Evolutionary conservation across 1,284 basidiomycete species (phyloP).

Genomic region (Leccinum griseonigrum): DNA sequence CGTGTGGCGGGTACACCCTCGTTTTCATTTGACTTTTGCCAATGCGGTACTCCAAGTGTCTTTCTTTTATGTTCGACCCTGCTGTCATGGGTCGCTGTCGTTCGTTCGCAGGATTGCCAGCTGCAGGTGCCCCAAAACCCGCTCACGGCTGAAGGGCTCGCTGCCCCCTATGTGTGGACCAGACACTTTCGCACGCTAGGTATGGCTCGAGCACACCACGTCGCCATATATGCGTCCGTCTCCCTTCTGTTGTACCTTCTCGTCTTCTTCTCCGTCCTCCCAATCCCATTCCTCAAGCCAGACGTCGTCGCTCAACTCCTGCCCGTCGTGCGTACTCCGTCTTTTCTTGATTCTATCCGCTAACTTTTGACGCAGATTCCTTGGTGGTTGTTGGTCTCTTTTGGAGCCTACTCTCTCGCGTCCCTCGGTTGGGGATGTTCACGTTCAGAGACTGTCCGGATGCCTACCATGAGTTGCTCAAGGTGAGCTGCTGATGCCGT

Average conservation of each 20-base stretch:
- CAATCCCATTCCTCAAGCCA: slow-evolving; percentile 53
- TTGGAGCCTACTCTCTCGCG: slow-evolving; percentile 72
- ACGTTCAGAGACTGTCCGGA: slow-evolving; percentile 75
- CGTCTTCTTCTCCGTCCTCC: slow-evolving; percentile 44
- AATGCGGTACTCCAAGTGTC: slow-evolving; percentile 10
- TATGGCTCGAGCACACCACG: slow-evolving; percentile 26
- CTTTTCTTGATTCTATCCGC: background rate
- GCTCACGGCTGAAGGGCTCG: slow-evolving; percentile 26
- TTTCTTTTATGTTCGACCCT: slow-evolving; percentile 16
- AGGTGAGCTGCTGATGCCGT: slow-evolving; percentile 38
- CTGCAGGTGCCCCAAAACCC: slow-evolving; percentile 21
- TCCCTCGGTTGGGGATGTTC: slow-evolving; percentile 68
- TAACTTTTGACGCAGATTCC: slow-evolving; percentile 53
- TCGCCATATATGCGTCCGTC: slow-evolving; percentile 14
- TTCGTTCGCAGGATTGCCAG: slow-evolving; percentile 24
- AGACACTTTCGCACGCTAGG: background rate
- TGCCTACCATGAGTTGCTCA: slow-evolving; percentile 67
- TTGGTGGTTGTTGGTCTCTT: slow-evolving; percentile 75
- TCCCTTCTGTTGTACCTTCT: slow-evolving; percentile 13
- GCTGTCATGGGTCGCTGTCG: slow-evolving; percentile 11
- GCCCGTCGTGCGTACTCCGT: slow-evolving; percentile 40
- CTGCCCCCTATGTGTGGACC: slow-evolving; percentile 19
- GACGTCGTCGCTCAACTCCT: slow-evolving; percentile 47
- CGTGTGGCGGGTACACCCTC: slow-evolving; percentile 17
- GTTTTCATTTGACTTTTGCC: slow-evolving; percentile 2